Base-by-base conservation (phyloP, 306 rosid species). In the Dryas alaskensis region DNA sequence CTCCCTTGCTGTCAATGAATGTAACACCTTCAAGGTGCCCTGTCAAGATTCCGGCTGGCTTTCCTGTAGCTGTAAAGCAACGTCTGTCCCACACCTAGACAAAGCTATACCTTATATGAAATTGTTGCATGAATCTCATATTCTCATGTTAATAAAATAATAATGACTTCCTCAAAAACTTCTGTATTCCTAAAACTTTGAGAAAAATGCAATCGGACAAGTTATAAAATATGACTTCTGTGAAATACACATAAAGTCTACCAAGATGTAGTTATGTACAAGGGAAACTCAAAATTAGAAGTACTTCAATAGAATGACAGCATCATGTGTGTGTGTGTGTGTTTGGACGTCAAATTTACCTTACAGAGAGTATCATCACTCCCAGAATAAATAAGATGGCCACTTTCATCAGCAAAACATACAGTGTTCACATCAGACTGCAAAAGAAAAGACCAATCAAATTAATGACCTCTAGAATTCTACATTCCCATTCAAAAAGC, bases 1-100 rank as follows among this genome's bases (percentile, higher is more conserved):
- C 97, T 73, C 98, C 96, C 67, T 85, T 86, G 80, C 92, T 94
- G 75, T 94, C 90, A 27, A 94, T 88, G 85, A 83, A 94, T 66
- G 98, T 83, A 72, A 91, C 66, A 69, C 98, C 98, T 86, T 91
- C 92, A 69, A 91, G 76, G 80, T 91, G 98, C 70, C 98, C 98
- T 67, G 75, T 83, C 80, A 94, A 83, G 78, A 87, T 79, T 40
- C 98, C 98, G 60, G 95, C 92, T 40, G 96, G 83, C 78, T 88
- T 81, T 73, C 86, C 94, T 47, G 54, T 89, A 5, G 88, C 14
- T 60, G 54, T 77, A 67, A 91, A 78, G 84, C 97, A 94, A 45
- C 95, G 98, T 84, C 96, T 84, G 82, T 94, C 98, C 97, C 98
- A 91, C 73, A 94, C 98, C 97, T 94, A 78, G 59, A 58, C 53